Evolutionary conservation across 768 basidiomycete genomes (phyloP), one percentile per base, ranked within the genome.

Genomic region (Coprinopsis marcescibilis): DNA sequence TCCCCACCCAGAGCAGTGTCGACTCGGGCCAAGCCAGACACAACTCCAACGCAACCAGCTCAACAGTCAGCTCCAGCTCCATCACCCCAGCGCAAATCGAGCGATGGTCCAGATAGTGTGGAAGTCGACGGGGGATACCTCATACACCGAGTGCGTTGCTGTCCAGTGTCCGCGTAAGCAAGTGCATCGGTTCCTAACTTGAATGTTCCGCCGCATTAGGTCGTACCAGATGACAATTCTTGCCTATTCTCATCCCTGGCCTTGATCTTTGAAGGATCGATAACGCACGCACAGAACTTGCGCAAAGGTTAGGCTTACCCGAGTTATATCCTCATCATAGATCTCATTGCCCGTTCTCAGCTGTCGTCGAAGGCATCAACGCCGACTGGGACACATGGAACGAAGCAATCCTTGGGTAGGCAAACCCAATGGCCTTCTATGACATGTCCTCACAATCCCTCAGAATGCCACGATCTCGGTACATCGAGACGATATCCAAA

Each of bases 191-290:
- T 46, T 3, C 13, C 11, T 12, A 26, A 24, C 38, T 12, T 23
- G 21, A 20, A 27, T 52, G 26, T 37, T 26, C 11, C 26, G 14
- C 4, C 34, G 25, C 8, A 52, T 29, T 52, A 88, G 80, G 74
- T 92, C 46, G 90, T 95, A 14, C 94, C 93, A n/a, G 95, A 98
- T 58, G 95, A 98, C 66, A 98, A 98, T 57, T 88, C 91, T 1
- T 98, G 95, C 63, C 70, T 98, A 24, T 98, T 97, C 68, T 86
- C 86, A 2, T 82, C 92, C 2, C 71, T 90, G 36, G 89, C 88
- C 13, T 68, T 95, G 33, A 70, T 95, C 1, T 94, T 97, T 56
- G 81, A 85, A 58, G 91, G 94, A 57, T 81, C 80, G 48, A 82
- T 85, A 11, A 64, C 73, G n/a, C 83, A 83, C 49, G 86, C 85